Base-by-base conservation (phyloP, 257 asterid species). In the Ligustrum vulgare region DNA sequence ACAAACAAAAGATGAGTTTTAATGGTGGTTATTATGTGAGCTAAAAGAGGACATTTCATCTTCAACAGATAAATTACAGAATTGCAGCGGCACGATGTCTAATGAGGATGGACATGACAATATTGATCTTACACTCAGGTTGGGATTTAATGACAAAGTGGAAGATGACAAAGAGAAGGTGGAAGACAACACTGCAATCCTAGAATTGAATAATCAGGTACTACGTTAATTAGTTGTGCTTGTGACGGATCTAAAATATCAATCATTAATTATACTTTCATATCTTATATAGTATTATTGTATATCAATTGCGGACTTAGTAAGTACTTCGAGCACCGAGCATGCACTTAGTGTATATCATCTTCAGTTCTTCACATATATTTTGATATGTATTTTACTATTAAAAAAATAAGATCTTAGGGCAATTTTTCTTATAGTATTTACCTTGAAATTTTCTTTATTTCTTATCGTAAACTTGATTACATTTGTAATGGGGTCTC, bases 81-180 rank as follows among this genome's bases (percentile, higher is more conserved):
- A 15, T 45, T 56, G 28, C 13, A 20, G 12, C 0, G 12, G 32
- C 13, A 20, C 32, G 31, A 56, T 56, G 64, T 56, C 64, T 20
- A 56, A 56, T 9, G 12, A 56, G 6, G 64, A 56, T n/a, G 31
- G 64, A 56, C 10, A 8, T 28, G 31, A 28, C 64, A 56, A 56
- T 12, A 4, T 81, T 39, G 81, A 77, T 49, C 79, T 76, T 13
- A 74, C 78, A 5, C 13, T 81, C 7, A 81, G 70, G 68, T 23
- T 81, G 36, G 81, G 81, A 31, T 63, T 43, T 66, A 0, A 16
- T 16, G 72, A 71, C 34, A 34, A 2, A 31, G 15, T 41, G 49
- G 49, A 41, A 41, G 0, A 22, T 6, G 63, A 71, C 28, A 45
- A 2, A 31, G 20, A 75, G 54, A 65, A 32, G 23, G 8, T 8